A percentile compares a stretch with the other conserved stretches of the same genome.
Conservation (phyloP, 306 rosid genomes). For the Cucurbita maxima region DNA sequence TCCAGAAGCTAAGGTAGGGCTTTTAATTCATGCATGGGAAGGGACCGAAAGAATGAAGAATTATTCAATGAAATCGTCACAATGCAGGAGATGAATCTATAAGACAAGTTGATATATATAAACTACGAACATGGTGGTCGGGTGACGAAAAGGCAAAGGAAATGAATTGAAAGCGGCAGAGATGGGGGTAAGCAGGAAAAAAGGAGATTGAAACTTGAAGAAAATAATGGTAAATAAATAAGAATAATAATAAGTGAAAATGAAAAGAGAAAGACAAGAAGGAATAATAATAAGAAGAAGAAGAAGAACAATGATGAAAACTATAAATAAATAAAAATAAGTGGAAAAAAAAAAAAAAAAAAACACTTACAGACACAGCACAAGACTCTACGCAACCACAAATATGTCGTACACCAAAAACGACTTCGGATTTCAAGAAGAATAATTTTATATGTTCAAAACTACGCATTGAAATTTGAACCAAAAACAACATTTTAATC, state of each 20-base stretch:
- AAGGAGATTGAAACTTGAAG: neutral
- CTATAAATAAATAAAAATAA: too few species aligned
- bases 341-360: neutral
- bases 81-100: too few species aligned
- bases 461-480: slow-evolving; percentile 6
- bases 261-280: neutral
- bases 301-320: neutral
- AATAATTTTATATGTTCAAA: slow-evolving; percentile 6
- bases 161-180: neutral
- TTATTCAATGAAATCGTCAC: too few species aligned
- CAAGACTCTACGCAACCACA: slow-evolving; percentile 7
- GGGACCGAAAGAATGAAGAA: too few species aligned
- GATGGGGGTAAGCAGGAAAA: slow-evolving; percentile 1
- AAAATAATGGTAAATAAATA: neutral
- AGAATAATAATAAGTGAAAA: neutral
- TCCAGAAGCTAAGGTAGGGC: neutral
- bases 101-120: too few species aligned
- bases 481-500: neutral
- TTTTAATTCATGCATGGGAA: too few species aligned
- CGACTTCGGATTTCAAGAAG: neutral
- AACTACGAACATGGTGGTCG: too few species aligned
- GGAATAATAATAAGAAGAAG: neutral
- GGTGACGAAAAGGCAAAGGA: too few species aligned
- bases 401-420: slow-evolving; percentile 5
- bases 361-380: neutral